phyloP scores from a whole-genome alignment of 805 yeast genomes.

The Cyberlindnera maritima region DNA sequence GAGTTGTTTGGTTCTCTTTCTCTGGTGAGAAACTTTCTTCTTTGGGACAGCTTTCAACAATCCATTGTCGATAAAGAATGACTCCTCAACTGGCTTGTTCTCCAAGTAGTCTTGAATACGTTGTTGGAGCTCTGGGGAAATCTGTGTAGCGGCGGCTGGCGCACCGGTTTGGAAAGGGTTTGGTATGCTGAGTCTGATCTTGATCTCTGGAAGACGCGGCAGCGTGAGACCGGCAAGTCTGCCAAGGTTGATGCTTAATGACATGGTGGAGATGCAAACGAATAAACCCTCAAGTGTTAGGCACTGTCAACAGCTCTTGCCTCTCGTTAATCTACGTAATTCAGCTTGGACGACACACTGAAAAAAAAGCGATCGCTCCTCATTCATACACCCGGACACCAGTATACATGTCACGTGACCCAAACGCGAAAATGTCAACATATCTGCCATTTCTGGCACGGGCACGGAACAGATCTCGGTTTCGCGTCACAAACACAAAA shows the following conservation, averaged over 20 bases:
- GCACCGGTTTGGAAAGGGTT: slow-evolving; percentile 15
- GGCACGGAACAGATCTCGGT: background rate
- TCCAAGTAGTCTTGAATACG: slow-evolving; percentile 32
- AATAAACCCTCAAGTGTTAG: too few species aligned
- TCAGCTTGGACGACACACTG: background rate
- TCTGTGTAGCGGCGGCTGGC: slow-evolving; percentile 7
- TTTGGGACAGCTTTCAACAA: slow-evolving; percentile 87
- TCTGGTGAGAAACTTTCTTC: slow-evolving; percentile 85
- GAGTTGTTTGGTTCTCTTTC: slow-evolving; percentile 78
- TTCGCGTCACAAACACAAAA: slow-evolving; percentile 9
- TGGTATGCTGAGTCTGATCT: slow-evolving; percentile 26
- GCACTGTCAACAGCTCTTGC: too few species aligned
- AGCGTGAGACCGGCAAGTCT: slow-evolving; percentile 17
- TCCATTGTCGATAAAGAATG: slow-evolving; percentile 59
- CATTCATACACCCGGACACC: slow-evolving; percentile 6
- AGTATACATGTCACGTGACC: background rate
- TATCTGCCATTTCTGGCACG: slow-evolving; percentile 1
- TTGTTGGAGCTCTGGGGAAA: slow-evolving; percentile 13
- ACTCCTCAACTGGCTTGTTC: slow-evolving; percentile 28
- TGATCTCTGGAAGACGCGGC: slow-evolving; percentile 27
- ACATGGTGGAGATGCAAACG: slow-evolving; percentile 20
- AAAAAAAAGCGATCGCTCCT: background rate
- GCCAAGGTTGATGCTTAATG: slow-evolving; percentile 22
- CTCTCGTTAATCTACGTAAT: too few species aligned
- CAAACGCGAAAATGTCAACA: too few species aligned